Evolutionary conservation across 2,329 filamentous ascomycete species (phyloP), one percentile per base, ranked within the genome.

Genomic region (Diaporthe amygdali): DNA sequence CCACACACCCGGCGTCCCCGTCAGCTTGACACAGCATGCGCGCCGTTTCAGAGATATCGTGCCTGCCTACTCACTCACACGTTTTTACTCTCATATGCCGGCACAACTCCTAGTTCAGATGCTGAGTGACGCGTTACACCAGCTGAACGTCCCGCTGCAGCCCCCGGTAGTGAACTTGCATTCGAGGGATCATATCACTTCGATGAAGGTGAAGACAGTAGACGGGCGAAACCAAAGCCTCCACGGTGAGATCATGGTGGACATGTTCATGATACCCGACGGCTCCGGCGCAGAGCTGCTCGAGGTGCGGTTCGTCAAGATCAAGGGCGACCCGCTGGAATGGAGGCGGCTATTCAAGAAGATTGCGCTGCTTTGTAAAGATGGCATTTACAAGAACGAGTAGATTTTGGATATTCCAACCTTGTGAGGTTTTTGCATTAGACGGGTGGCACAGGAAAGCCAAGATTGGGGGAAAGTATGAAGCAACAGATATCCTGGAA

Each of bases 281-380:
- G 84, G 84, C 12, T 83, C 82, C 75, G 83, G 74, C 77, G 83
- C 77, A 81, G 92, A 93, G 72, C 82, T 96, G 39, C 87, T 95
- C 30, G 95, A 98, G 80, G 93, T 98, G 34, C 89, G 94, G 66
- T 98, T 99, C 79, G 89, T 97, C 75, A 99, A 99, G 84, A 88
- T 94, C 68, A 98, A 97, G 84, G 96, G 96, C 7, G 96, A 99
- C 84, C 96, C 96, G 6, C 83, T 99, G 63, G 96, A 98, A 84
- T 99, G 97, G 96, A 90, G 96, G 72, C 87, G 96, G 41, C 94
- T 99, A 80, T 99, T 99, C 86, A 99, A 99, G 84, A 95, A 94
- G 81, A 89, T 98, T n/a, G 94, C 94, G 37, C 86, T 97, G 74
- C 85, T 96, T 72, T 97, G 95, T 83, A 94, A 94, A 78, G 94